These are phyloP conservation scores for Spergularia marina DNA, from an alignment of 148 eudicot species.

Conservation along the genomic window DNA sequence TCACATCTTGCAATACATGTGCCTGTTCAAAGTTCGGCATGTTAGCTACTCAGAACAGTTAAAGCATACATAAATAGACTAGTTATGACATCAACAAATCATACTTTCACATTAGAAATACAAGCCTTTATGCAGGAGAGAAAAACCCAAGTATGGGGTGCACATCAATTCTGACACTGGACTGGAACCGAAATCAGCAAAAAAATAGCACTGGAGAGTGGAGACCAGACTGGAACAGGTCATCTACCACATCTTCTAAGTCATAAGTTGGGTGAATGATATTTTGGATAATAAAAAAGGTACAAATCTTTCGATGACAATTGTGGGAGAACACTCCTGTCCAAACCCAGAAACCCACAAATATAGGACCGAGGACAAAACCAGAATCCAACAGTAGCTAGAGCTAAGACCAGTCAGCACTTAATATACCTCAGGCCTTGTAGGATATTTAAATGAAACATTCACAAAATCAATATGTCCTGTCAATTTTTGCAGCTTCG, in stretches of 20 bases:
- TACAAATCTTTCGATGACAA: no score
- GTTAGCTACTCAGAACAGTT: conserved; percentile 20
- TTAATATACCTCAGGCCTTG: conserved; percentile 60
- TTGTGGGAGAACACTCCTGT: not conserved
- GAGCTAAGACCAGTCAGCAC: conserved; percentile 6
- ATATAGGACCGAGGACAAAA: not conserved
- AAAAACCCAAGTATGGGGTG: no score
- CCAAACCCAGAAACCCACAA: not conserved
- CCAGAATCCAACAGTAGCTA: conserved; percentile 2
- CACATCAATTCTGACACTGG: no score
- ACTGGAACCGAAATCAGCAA: no score
- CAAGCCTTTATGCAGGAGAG: not conserved
- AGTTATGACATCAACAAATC: not conserved
- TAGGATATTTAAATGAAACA: conserved; percentile 73
- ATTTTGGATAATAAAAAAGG: no score
- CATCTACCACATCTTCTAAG: not conserved
- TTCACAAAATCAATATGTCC: conserved; percentile 76
- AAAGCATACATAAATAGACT: not conserved
- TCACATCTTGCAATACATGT: conserved; percentile 61
- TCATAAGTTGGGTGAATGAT: no score
- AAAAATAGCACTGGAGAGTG: not conserved
- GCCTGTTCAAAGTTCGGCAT: conserved; percentile 49
- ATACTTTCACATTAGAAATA: not conserved
- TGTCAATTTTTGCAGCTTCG: conserved; percentile 52
- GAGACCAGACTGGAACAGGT: no score